Conservation (phyloP, 2,329 filamentous ascomycete species). For the Fusarium redolens region DNA sequence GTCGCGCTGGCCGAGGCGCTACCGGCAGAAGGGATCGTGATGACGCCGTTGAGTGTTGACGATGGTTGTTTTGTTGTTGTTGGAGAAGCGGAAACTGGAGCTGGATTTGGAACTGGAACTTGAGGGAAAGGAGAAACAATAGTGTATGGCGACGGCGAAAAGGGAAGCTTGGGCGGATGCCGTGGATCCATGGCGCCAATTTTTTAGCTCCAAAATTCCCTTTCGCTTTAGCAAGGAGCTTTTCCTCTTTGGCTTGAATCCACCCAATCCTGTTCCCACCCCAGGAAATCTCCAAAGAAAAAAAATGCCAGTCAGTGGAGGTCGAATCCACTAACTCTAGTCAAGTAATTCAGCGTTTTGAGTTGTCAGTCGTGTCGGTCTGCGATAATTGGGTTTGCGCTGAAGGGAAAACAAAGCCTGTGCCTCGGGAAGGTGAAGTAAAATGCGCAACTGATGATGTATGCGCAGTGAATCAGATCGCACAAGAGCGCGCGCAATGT, state of each 20-base stretch:
- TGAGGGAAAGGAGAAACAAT: conserved; percentile 46
- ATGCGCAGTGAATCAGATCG: conserved; percentile 1
- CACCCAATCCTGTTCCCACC: conserved; percentile 42
- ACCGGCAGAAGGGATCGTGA: conserved; percentile 22
- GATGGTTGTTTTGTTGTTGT: conserved; percentile 33
- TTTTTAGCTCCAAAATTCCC: conserved; percentile 51
- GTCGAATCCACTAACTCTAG: conserved; percentile 14
- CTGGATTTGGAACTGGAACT: conserved; percentile 15
- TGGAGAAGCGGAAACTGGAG: conserved; percentile 28
- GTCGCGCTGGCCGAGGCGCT: conserved; percentile 28
- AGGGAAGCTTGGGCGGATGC: conserved; percentile 49
- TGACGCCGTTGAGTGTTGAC: conserved; percentile 17
- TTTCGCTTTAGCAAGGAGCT: conserved; percentile 21
- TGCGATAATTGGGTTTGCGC: neutral
- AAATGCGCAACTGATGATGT: neutral
- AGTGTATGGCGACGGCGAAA: conserved; percentile 47
- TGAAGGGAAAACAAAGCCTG: neutral
- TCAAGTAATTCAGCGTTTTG: neutral
- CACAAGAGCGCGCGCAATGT: neutral
- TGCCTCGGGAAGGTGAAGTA: neutral
- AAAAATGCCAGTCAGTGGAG: conserved; percentile 32
- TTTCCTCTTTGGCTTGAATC: neutral
- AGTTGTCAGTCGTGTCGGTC: neutral
- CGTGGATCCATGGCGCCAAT: conserved; percentile 49
- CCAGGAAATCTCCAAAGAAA: conserved; percentile 42